phyloP scores from a whole-genome alignment of 352 stramenopile species.

The Globisporangium alternatum region DNA sequence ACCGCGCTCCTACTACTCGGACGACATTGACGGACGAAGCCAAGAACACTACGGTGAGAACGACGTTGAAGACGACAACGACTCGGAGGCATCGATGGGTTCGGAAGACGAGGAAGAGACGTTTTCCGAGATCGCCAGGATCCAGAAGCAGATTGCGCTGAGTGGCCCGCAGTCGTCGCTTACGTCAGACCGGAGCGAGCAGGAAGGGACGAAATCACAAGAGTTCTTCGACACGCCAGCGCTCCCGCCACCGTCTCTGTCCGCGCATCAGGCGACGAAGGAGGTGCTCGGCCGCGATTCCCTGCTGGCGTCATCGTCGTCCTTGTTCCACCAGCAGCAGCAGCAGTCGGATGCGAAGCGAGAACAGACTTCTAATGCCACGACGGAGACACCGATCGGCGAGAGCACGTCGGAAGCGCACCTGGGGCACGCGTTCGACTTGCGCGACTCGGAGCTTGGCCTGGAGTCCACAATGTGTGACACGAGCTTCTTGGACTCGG shows the following conservation, averaged over 20 bases:
- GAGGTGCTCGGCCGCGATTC: conserved; percentile 34
- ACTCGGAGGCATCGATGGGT: conserved; percentile 38
- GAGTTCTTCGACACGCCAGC: conserved; percentile 45
- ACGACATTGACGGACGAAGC: conserved; percentile 2
- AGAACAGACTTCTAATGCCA: background rate
- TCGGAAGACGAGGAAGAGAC: conserved; percentile 32
- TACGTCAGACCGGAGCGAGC: conserved; percentile 19
- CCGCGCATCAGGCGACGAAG: conserved; percentile 32
- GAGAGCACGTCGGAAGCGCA: conserved; percentile 8
- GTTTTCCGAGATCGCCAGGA: conserved; percentile 10
- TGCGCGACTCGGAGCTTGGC: conserved; percentile 38
- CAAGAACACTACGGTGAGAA: conserved; percentile 1
- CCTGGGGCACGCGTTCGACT: conserved; percentile 23
- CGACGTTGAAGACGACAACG: conserved; percentile 23
- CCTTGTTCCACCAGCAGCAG: conserved; percentile 4
- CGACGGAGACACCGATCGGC: background rate
- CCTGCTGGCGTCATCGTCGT: conserved; percentile 22
- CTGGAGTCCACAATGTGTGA: conserved; percentile 59
- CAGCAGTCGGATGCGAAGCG: background rate
- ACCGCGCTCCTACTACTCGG: background rate
- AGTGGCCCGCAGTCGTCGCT: conserved; percentile 14
- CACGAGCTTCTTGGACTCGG: conserved; percentile 53
- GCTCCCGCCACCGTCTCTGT: conserved; percentile 41
- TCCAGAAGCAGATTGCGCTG: conserved; percentile 7
- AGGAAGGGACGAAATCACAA: conserved; percentile 52